Evolutionary conservation across 345 rosid genomes (phyloP), one percentile per base, ranked within the genome.

Genomic region (Rhodamnia argentea): DNA sequence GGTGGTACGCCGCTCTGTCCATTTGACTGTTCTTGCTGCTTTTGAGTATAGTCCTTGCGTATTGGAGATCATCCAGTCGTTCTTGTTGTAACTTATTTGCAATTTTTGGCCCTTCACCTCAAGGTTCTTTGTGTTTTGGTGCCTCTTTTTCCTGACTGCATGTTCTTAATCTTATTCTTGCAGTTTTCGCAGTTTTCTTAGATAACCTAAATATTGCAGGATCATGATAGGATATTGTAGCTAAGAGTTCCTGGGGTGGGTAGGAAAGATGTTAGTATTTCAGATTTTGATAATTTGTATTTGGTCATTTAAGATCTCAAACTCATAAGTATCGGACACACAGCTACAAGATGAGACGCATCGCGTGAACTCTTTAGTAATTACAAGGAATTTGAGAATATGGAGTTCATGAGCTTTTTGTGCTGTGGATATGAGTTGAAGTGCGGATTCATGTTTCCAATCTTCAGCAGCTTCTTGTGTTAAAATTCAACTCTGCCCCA

Each of bases 21-120:
- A 29, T 97, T 96, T 89, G 96, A 96, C 84, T 95, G 99, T 89
- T 87, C 92, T 52, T 95, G 99, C 90, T 96, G 99, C 88, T 93
- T 94, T 88, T 95, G 92, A 92, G 50, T 40, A 64, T 83, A 52
- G 47, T 52, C 37, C 40, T 16, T 22, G 81, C 81, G 1, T 44
- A 42, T 26, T 62, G 57, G 76, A 52, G 51, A 51, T 24, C 78
- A 50, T 32, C 78, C 44, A 5, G 78, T 64, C 12, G 11, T 64
- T 16, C 78, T 64, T 64, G 24, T 32, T 64, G 44, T 64, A 64
- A 32, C 44, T 32, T 16, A 32, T 32, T 64, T 0, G 24, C 78
- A 32, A 64, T 18, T 32, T 23, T 64, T 64, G 78, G 44, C 78
- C 32, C 32, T 64, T 64, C 44, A 64, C 78, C 76, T 64, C 76